Percentiles rank a stretch among this genome's conserved stretches.
Evolutionary conservation across 768 basidiomycete genomes (phyloP).

Genomic region (Tricholoma sp.): DNA sequence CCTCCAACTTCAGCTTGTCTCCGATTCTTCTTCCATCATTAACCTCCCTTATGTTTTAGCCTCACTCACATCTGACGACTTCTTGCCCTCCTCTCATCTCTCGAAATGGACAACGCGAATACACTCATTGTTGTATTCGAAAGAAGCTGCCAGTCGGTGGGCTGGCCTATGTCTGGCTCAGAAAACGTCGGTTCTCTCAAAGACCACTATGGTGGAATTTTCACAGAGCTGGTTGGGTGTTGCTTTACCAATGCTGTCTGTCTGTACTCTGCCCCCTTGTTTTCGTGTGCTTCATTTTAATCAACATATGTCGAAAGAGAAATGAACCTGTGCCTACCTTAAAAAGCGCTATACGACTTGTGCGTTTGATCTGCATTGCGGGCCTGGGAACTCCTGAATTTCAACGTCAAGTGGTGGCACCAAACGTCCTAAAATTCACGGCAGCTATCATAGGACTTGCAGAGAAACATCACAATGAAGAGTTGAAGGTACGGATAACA

Average conservation of each 20-base stretch:
- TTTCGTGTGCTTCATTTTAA: constrained; percentile 18
- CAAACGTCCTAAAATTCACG: constrained; percentile 70
- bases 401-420: constrained; percentile 70
- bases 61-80: constrained; percentile 45
- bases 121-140: constrained; percentile 70
- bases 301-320: constrained; percentile 41
- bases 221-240: constrained; percentile 70
- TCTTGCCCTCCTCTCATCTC: constrained; percentile 59
- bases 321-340: constrained; percentile 55
- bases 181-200: constrained; percentile 56
- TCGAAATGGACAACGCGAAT: constrained; percentile 75
- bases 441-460: constrained; percentile 49
- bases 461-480: constrained; percentile 44
- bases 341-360: constrained; percentile 61
- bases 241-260: constrained; percentile 61
- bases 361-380: constrained; percentile 54
- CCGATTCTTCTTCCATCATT: constrained; percentile 55
- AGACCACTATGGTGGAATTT: constrained; percentile 56
- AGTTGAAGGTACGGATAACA: constrained; percentile 48
- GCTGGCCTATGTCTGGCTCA: constrained; percentile 72
- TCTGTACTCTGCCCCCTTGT: constrained; percentile 38
- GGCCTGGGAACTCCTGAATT: constrained; percentile 68
- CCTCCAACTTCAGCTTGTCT: constrained; percentile 66
- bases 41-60: constrained; percentile 58
- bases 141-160: constrained; percentile 75